phyloP scores from a whole-genome alignment of 2,329 filamentous ascomycete species.

The Samsoniella hepiali region DNA sequence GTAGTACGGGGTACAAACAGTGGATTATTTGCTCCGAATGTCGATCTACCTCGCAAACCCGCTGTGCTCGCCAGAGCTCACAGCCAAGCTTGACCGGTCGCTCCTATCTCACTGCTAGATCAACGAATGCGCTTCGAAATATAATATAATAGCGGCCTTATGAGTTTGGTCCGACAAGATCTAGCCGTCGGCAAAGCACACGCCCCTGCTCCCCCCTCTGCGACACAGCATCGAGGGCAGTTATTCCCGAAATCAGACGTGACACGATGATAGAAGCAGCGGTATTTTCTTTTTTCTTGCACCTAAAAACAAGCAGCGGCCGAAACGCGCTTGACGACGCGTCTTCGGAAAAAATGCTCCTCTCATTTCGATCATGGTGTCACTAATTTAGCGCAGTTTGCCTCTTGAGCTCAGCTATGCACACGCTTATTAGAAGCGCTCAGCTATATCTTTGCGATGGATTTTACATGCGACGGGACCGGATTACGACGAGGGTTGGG shows the following conservation, averaged over 20 bases:
- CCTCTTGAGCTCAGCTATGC: neutral
- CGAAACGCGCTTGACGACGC: neutral
- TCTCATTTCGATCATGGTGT: neutral
- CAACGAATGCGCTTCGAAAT: neutral
- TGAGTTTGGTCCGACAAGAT: too few relatives aligned
- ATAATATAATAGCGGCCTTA: too few relatives aligned
- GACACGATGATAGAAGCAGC: too few relatives aligned
- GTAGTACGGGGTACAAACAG: neutral
- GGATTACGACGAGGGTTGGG: neutral
- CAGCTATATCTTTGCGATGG: too few relatives aligned
- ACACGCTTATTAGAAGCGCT: neutral
- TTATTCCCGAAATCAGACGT: too few relatives aligned
- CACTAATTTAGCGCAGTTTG: conserved; percentile 10
- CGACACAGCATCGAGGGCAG: too few relatives aligned
- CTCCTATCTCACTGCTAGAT: neutral
- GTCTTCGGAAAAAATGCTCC: neutral
- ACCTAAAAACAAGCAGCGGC: neutral
- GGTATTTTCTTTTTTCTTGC: too few relatives aligned
- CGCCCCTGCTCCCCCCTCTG: too few relatives aligned
- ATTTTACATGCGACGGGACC: neutral
- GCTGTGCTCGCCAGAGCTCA: neutral
- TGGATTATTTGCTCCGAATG: neutral
- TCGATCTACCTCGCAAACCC: neutral
- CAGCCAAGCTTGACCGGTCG: neutral
- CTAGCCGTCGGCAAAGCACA: too few relatives aligned